These are phyloP conservation scores for Suzukiozyma palmioleophila DNA, from an alignment of 1,139 yeast genomes.

Conservation along the genomic window DNA sequence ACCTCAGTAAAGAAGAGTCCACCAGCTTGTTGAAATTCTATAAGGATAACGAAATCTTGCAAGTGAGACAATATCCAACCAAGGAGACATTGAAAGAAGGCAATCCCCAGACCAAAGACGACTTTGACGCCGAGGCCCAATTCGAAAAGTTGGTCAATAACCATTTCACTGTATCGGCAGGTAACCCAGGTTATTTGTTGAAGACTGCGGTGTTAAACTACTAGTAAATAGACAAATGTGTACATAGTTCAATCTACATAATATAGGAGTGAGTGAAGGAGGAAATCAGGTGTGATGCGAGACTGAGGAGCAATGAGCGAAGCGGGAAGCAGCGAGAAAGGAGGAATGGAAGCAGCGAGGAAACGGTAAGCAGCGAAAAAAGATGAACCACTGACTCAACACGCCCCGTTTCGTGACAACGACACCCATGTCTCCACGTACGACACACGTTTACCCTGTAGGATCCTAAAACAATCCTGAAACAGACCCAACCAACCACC, in stretches of 20 bases:
- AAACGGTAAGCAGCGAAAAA: too few species aligned
- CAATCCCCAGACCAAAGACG: conserved; percentile 13
- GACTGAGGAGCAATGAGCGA: too few species aligned
- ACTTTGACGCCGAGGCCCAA: conserved; percentile 20
- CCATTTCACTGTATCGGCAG: conserved; percentile 67
- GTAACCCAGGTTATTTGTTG: conserved; percentile 70
- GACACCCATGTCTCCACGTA: too few species aligned
- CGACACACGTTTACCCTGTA: too few species aligned
- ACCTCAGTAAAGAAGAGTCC: conserved; percentile 53
- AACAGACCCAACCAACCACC: too few species aligned
- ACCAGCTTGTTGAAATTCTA: conserved; percentile 50
- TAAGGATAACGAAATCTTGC: conserved; percentile 51
- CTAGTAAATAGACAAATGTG: conserved; percentile 7
- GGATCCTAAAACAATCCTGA: too few species aligned
- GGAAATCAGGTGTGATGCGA: too few species aligned
- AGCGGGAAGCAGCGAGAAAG: too few species aligned
- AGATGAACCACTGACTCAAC: too few species aligned
- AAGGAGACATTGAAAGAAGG: conserved; percentile 22
- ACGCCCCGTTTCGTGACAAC: too few species aligned
- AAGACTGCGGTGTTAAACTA: conserved; percentile 33
- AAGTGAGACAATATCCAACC: conserved; percentile 38
- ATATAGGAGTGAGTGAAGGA: background rate
- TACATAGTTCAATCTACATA: conserved; percentile 2
- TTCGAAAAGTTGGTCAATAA: conserved; percentile 42
- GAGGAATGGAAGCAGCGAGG: too few species aligned